phyloP scores from a whole-genome alignment of 257 asterid species.

The Przewalskia tangutica region DNA sequence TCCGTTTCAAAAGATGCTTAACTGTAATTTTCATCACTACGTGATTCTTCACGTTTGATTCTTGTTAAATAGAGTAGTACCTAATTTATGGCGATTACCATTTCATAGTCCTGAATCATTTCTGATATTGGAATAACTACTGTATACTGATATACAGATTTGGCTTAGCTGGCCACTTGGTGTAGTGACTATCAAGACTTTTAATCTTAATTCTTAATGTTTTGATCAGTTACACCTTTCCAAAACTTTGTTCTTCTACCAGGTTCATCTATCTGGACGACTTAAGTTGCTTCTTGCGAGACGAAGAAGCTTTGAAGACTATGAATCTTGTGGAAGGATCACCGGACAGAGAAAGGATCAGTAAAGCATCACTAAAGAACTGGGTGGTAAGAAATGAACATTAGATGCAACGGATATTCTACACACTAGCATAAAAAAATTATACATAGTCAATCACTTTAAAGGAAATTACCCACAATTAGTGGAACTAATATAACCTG shows the following conservation, averaged over 20 bases:
- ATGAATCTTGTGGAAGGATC: conserved; percentile 62
- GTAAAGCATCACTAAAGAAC: conserved; percentile 59
- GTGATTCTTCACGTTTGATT: neutral
- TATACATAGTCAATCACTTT: neutral
- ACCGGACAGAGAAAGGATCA: conserved; percentile 46
- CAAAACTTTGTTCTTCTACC: conserved; percentile 7
- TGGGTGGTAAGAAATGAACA: conserved; percentile 71
- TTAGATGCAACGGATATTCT: neutral
- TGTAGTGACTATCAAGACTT: neutral
- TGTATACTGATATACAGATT: neutral
- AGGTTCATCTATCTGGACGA: conserved; percentile 73
- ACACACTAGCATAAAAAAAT: neutral
- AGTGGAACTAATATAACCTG: neutral
- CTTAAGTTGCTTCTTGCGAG: conserved; percentile 65
- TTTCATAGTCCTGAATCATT: neutral
- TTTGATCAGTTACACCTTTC: neutral
- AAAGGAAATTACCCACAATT: neutral
- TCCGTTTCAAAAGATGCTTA: neutral
- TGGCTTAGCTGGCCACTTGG: neutral
- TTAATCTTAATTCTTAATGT: neutral
- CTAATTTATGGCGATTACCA: neutral
- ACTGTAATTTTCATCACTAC: neutral
- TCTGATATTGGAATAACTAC: neutral
- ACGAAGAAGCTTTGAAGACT: conserved; percentile 65
- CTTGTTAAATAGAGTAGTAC: neutral